A percentile compares a stretch with the other conserved stretches of the same genome.
These are phyloP conservation scores for Leucaena leucocephala DNA, from an alignment of 306 rosid genomes.

Conservation along the genomic window DNA sequence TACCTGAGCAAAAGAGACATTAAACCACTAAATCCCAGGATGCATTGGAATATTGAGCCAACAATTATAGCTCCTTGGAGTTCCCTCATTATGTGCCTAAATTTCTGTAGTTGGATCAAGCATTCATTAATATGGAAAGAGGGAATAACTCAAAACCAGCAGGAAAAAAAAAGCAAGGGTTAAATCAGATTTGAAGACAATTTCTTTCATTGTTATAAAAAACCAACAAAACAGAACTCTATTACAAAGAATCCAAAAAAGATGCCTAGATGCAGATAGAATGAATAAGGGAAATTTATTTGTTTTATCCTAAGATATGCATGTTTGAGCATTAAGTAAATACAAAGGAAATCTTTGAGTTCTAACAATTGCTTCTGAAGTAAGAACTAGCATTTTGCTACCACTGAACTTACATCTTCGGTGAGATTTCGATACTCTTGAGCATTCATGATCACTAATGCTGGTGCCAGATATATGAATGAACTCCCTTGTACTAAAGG, in stretches of 20 bases:
- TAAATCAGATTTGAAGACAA: conserved; percentile 26
- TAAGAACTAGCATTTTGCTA: conserved; percentile 16
- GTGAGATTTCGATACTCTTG: conserved; percentile 80
- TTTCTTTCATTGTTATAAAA: conserved; percentile 6
- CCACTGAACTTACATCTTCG: conserved; percentile 67
- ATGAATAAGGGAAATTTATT: conserved; percentile 6
- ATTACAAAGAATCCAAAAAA: neutral
- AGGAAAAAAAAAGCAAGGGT: conserved; percentile 11
- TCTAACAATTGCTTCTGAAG: conserved; percentile 28
- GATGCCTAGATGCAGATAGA: conserved; percentile 27
- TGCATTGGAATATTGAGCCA: conserved; percentile 83
- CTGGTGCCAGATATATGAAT: conserved; percentile 89
- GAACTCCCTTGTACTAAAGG: conserved; percentile 98
- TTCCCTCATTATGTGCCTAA: conserved; percentile 95
- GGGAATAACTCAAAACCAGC: conserved; percentile 24
- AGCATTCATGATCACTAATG: conserved; percentile 76
- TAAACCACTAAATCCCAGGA: conserved; percentile 86
- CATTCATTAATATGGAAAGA: conserved; percentile 36
- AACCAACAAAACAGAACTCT: conserved; percentile 5
- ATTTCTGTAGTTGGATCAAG: conserved; percentile 64
- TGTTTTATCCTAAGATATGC: neutral
- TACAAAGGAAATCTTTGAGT: conserved; percentile 7
- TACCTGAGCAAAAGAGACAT: conserved; percentile 89
- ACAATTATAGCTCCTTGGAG: conserved; percentile 95
- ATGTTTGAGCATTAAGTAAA: neutral